Conservation (phyloP, 192 early-diverging fungal genomes). For the Radiomyces spectabilis region DNA sequence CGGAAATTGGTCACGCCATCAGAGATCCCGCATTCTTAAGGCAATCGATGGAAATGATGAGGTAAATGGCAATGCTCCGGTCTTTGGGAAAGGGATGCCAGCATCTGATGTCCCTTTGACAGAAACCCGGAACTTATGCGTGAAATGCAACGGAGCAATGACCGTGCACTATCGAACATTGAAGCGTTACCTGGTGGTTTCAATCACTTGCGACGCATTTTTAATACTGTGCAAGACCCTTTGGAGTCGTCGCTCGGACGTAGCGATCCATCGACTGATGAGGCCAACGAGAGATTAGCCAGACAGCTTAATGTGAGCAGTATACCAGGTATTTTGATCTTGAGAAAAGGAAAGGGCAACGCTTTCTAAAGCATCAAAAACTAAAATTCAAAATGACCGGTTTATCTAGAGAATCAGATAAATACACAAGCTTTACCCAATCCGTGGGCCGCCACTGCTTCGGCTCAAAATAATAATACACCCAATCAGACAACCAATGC, state of each 20-base stretch:
- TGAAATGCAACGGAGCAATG: slow-evolving; percentile 55
- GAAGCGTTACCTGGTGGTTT: slow-evolving; percentile 60
- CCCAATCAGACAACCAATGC: slow-evolving; percentile 6
- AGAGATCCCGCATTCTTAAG: slow-evolving; percentile 54
- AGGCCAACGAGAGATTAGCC: slow-evolving; percentile 43
- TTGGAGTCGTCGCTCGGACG: slow-evolving; percentile 41
- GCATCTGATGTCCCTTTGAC: neutral
- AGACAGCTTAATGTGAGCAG: slow-evolving; percentile 46
- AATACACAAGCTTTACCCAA: slow-evolving; percentile 51
- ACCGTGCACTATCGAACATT: slow-evolving; percentile 55
- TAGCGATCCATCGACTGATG: slow-evolving; percentile 34
- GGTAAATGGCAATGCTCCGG: slow-evolving; percentile 18
- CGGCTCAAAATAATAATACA: slow-evolving; percentile 1
- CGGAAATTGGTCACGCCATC: slow-evolving; percentile 54
- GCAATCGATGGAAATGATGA: slow-evolving; percentile 43
- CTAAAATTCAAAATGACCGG: neutral
- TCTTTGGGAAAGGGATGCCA: too few relatives aligned
- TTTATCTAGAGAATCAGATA: slow-evolving; percentile 30
- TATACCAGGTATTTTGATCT: slow-evolving; percentile 35
- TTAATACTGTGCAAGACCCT: slow-evolving; percentile 48
- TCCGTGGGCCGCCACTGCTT: slow-evolving; percentile 39
- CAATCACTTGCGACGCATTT: slow-evolving; percentile 53
- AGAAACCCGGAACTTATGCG: slow-evolving; percentile 56
- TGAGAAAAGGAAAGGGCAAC: neutral
- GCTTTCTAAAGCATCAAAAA: neutral